Evolutionary conservation across 2,329 filamentous ascomycete genomes (phyloP).

Genomic region (Cadophora malorum): DNA sequence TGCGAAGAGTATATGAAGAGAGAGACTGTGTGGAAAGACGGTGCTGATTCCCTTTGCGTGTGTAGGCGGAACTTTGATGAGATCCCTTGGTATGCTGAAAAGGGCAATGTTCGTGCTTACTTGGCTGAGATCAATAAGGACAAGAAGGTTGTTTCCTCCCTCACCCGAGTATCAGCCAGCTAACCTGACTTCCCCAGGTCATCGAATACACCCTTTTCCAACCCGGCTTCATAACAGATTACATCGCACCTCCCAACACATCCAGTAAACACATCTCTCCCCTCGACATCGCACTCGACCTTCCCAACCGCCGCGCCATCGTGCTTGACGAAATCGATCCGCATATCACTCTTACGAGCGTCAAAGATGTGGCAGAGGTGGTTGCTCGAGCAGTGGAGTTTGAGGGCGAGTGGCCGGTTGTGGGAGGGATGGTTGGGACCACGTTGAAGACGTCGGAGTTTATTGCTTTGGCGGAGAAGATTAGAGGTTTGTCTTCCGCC

Average conservation of each 20-base stretch:
- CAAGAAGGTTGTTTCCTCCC: constrained; percentile 28
- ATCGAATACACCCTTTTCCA: constrained; percentile 59
- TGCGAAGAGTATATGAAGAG: too few species aligned
- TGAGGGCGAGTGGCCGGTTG: constrained; percentile 44
- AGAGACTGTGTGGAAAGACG: too few species aligned
- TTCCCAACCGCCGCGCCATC: constrained; percentile 49
- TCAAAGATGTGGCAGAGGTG: constrained; percentile 51
- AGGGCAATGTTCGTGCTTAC: constrained; percentile 57
- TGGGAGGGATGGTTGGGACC: constrained; percentile 44
- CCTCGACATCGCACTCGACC: constrained; percentile 44
- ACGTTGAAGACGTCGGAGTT: constrained; percentile 40
- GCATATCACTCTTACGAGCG: constrained; percentile 52
- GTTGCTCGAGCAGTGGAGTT: constrained; percentile 44
- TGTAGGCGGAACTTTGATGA: constrained; percentile 28
- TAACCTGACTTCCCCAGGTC: constrained; percentile 41
- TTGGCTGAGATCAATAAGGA: constrained; percentile 56
- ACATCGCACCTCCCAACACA: constrained; percentile 53
- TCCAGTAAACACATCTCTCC: constrained; percentile 48
- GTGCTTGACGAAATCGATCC: constrained; percentile 50
- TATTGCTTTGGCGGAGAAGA: constrained; percentile 49
- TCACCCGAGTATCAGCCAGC: not conserved
- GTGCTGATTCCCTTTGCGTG: too few species aligned
- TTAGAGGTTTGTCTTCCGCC: constrained; percentile 47
- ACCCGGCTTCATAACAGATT: constrained; percentile 55
- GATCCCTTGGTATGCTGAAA: constrained; percentile 58